phyloP scores from a whole-genome alignment of 495 filamentous ascomycete species.

The Trichocladium antarcticum region DNA sequence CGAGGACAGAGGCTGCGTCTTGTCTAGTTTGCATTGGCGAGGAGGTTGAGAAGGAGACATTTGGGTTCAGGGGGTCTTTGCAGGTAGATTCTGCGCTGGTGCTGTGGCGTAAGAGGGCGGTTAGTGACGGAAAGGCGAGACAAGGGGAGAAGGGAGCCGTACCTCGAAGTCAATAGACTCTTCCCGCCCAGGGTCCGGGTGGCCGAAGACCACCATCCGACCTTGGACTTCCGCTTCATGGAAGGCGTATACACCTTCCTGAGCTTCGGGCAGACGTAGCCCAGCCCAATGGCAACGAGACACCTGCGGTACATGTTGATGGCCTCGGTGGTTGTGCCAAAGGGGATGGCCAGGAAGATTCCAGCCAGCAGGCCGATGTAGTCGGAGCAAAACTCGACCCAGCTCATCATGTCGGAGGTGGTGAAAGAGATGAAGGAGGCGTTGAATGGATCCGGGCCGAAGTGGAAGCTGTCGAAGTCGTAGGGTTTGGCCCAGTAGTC shows the following conservation, averaged over 20 bases:
- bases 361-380: constrained; percentile 56
- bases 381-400: constrained; percentile 46
- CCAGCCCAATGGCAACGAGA: constrained; percentile 42
- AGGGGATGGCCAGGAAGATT: constrained; percentile 60
- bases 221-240: not conserved
- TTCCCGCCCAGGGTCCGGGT: not conserved
- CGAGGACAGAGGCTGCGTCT: not conserved
- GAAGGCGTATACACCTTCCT: constrained; percentile 19
- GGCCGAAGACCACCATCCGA: constrained; percentile 11
- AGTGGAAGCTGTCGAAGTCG: constrained; percentile 28
- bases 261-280: constrained; percentile 35
- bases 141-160: not conserved
- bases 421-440: constrained; percentile 54
- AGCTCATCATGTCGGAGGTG: constrained; percentile 39
- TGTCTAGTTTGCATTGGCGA: not conserved
- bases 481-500: constrained; percentile 44
- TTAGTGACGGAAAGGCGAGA: not conserved
- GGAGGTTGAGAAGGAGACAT: not conserved
- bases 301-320: constrained; percentile 55
- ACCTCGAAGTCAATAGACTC: not conserved
- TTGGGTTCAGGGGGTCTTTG: constrained; percentile 15
- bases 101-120: not conserved
- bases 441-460: constrained; percentile 24
- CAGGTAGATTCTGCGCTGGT: constrained; percentile 1
- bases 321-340: constrained; percentile 71